Conservation (phyloP, 2,329 filamentous ascomycete species). For the Pestalotiopsis sp. region DNA sequence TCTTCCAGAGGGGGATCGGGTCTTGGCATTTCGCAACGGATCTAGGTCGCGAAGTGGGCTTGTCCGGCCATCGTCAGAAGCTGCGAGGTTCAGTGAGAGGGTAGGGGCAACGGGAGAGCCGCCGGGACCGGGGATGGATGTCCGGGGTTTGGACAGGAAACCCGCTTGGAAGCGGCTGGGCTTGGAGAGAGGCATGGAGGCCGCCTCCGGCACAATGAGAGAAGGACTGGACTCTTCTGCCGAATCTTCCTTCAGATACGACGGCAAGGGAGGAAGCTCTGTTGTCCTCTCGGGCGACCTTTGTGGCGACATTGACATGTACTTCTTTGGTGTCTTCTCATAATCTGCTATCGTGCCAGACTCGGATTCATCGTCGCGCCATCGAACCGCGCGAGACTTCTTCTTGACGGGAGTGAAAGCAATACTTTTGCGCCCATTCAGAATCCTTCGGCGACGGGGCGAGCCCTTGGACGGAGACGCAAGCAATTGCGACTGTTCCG, state of each 20-base stretch:
- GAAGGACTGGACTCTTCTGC: conserved; percentile 58
- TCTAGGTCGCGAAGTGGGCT: conserved; percentile 53
- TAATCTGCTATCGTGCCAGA: conserved; percentile 86
- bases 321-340: conserved; percentile 81
- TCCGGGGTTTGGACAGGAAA: conserved; percentile 66
- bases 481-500: conserved; percentile 38
- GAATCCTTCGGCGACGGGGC: conserved; percentile 73
- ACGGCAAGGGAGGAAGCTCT: conserved; percentile 51
- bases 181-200: conserved; percentile 44
- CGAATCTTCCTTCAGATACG: conserved; percentile 40
- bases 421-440: conserved; percentile 68
- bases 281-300: conserved; percentile 50
- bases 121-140: conserved; percentile 43
- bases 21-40: conserved; percentile 47
- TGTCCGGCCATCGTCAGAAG: conserved; percentile 50
- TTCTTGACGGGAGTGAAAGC: conserved; percentile 82
- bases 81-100: conserved; percentile 57
- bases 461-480: conserved; percentile 73
- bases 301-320: conserved; percentile 56
- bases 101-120: conserved; percentile 64
- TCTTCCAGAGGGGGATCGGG: conserved; percentile 45
- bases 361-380: conserved; percentile 85
- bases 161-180: conserved; percentile 84
- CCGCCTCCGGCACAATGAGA: conserved; percentile 52
- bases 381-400: conserved; percentile 77